Evolutionary conservation across 2,329 filamentous ascomycete species (phyloP).

Genomic region (Aspergillus sergii): DNA sequence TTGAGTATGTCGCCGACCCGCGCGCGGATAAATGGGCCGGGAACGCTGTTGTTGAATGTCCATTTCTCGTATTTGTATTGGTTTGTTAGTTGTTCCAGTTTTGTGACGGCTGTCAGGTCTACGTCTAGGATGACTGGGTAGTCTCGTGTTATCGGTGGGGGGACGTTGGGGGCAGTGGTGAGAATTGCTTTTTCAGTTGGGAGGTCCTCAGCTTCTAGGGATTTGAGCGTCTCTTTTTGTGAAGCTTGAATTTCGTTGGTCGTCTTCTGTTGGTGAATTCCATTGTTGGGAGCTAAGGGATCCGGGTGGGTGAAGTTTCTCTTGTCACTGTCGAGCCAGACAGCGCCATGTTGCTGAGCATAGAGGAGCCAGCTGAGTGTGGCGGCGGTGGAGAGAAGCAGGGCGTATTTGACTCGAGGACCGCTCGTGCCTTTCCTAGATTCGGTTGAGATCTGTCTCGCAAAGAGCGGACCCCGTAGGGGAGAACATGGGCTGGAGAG

Average conservation of each 20-base stretch:
- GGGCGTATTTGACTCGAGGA: background rate
- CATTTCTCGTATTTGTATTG: slow-evolving; percentile 40
- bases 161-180: slow-evolving; percentile 33
- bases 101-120: slow-evolving; percentile 29
- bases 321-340: slow-evolving; percentile 2
- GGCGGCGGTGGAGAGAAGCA: slow-evolving; percentile 1
- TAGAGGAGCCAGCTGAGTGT: slow-evolving; percentile 4
- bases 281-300: background rate
- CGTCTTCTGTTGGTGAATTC: too few species aligned
- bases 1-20: slow-evolving; percentile 38
- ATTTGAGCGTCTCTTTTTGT: background rate
- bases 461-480: background rate
- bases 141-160: slow-evolving; percentile 33
- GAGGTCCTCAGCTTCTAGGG: slow-evolving; percentile 12
- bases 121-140: slow-evolving; percentile 36
- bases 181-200: slow-evolving; percentile 33
- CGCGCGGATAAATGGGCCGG: slow-evolving; percentile 40
- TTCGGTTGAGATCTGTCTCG: background rate
- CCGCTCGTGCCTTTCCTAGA: too few species aligned
- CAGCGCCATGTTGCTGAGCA: background rate
- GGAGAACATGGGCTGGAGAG: background rate
- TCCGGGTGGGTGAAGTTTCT: background rate
- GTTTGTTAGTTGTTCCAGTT: slow-evolving; percentile 34
- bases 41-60: slow-evolving; percentile 39
- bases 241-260: background rate